A percentile compares a stretch with the other conserved stretches of the same genome.
phyloP scores from a whole-genome alignment of 83 land plant species.

The Thuja plicata region DNA sequence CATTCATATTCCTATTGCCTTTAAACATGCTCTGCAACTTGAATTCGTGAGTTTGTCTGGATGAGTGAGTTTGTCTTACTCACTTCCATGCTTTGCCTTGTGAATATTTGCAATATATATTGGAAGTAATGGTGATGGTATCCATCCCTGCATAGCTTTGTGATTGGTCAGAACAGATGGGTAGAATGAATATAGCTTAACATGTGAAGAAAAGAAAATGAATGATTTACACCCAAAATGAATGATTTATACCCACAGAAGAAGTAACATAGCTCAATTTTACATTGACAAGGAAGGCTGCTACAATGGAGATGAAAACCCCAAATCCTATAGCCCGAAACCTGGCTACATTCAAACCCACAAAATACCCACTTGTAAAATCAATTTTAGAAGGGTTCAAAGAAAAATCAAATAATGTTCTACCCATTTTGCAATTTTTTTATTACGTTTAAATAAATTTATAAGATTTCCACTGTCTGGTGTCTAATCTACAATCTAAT shows the following conservation, averaged over 20 bases:
- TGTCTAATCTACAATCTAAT: too few relatives aligned
- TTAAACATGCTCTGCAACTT: conserved; percentile 35
- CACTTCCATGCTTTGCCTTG: conserved; percentile 78
- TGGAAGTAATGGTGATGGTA: conserved; percentile 69
- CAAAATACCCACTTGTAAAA: too few relatives aligned
- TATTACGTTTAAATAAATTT: too few relatives aligned
- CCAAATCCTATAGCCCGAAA: conserved; percentile 61
- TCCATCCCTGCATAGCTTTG: conserved; percentile 41
- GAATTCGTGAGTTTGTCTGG: conserved; percentile 24
- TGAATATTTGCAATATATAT: conserved; percentile 74
- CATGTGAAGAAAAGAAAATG: background rate
- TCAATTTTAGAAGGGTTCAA: too few relatives aligned
- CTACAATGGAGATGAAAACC: conserved; percentile 35
- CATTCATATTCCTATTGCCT: conserved; percentile 24
- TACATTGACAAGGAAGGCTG: conserved; percentile 45
- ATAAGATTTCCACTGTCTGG: too few relatives aligned
- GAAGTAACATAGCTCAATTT: conserved; percentile 60
- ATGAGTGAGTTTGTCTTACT: conserved; percentile 48
- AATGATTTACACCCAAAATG: too few relatives aligned
- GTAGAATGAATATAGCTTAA: background rate
- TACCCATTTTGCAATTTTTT: too few relatives aligned
- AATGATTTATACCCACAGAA: conserved; percentile 29
- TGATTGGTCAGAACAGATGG: background rate
- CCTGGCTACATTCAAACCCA: conserved; percentile 27
- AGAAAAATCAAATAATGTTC: too few relatives aligned